A percentile compares a stretch with the other conserved stretches of the same genome.
Evolutionary conservation across 805 yeast genomes (phyloP).

Genomic region (Saccharomycopsis schoenii): DNA sequence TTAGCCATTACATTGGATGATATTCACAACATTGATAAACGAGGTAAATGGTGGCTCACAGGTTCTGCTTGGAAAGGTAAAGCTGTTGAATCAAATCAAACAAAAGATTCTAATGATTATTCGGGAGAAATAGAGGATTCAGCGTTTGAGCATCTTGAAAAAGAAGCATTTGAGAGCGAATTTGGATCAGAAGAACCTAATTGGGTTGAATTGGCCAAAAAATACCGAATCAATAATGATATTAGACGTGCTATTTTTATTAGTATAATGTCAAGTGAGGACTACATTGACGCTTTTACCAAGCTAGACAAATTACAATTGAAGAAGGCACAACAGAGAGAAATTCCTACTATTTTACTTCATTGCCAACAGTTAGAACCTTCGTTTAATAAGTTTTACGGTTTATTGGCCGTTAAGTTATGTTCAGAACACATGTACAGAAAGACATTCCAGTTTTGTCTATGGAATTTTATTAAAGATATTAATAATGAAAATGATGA

Average conservation of each 20-base stretch:
- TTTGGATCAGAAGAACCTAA: constrained; percentile 69
- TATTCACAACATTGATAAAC: constrained; percentile 61
- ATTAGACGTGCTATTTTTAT: constrained; percentile 88
- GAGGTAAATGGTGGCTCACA: constrained; percentile 98
- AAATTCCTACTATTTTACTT: constrained; percentile 72
- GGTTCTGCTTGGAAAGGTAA: constrained; percentile 95
- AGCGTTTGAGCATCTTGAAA: constrained; percentile 25
- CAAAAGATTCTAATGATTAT: constrained; percentile 15
- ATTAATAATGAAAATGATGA: constrained; percentile 39
- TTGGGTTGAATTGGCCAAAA: constrained; percentile 78
- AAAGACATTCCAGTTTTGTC: constrained; percentile 77
- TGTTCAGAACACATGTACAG: constrained; percentile 66
- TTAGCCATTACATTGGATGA: constrained; percentile 78
- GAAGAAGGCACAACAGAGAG: constrained; percentile 73
- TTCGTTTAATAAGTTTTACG: constrained; percentile 83
- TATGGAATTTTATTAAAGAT: constrained; percentile 80
- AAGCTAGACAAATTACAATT: constrained; percentile 72
- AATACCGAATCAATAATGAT: constrained; percentile 92
- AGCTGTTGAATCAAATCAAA: constrained; percentile 4
- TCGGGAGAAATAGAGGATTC: constrained; percentile 14
- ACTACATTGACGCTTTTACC: constrained; percentile 77
- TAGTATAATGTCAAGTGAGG: constrained; percentile 91
- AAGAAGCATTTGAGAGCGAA: constrained; percentile 42
- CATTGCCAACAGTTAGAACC: constrained; percentile 84
- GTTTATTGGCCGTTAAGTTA: constrained; percentile 63